Evolutionary conservation across 495 filamentous ascomycete species (phyloP).

Genomic region (Tuber magnatum): DNA sequence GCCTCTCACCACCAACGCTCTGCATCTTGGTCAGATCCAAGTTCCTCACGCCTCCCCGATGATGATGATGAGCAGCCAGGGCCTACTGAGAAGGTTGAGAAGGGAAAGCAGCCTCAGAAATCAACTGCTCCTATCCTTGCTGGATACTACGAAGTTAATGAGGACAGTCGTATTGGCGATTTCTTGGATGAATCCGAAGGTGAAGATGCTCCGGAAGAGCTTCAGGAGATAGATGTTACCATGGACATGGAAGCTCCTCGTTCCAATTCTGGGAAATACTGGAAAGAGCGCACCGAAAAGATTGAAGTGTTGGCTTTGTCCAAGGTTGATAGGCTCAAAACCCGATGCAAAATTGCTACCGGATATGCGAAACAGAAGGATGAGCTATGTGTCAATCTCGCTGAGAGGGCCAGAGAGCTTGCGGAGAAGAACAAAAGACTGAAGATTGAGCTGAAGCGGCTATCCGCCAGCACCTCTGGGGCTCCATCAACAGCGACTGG

Average conservation of each 20-base stretch:
- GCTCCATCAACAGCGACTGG: slow-evolving; percentile 32
- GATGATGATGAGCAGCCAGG: slow-evolving; percentile 41
- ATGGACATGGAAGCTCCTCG: slow-evolving; percentile 71
- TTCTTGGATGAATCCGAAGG: slow-evolving; percentile 26
- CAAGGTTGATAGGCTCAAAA: slow-evolving; percentile 70
- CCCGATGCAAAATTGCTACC: slow-evolving; percentile 75
- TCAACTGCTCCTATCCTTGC: slow-evolving; percentile 33
- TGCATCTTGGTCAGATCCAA: slow-evolving; percentile 43
- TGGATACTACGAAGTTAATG: slow-evolving; percentile 39
- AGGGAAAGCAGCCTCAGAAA: slow-evolving; percentile 32
- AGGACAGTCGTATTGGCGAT: slow-evolving; percentile 32
- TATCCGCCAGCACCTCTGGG: slow-evolving; percentile 21
- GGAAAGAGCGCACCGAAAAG: slow-evolving; percentile 82
- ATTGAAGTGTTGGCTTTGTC: slow-evolving; percentile 72
- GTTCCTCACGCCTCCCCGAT: slow-evolving; percentile 23
- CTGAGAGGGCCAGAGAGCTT: slow-evolving; percentile 62
- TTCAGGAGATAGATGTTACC: slow-evolving; percentile 56
- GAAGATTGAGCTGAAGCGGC: slow-evolving; percentile 45
- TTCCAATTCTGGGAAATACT: slow-evolving; percentile 81
- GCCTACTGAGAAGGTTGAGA: slow-evolving; percentile 39
- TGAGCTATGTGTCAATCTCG: slow-evolving; percentile 62
- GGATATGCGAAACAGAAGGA: slow-evolving; percentile 88
- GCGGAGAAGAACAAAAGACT: slow-evolving; percentile 51
- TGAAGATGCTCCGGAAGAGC: slow-evolving; percentile 39
- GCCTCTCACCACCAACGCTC: slow-evolving; percentile 49